Conservation (phyloP, 805 yeast species). For the Clavispora phyllophila region DNA sequence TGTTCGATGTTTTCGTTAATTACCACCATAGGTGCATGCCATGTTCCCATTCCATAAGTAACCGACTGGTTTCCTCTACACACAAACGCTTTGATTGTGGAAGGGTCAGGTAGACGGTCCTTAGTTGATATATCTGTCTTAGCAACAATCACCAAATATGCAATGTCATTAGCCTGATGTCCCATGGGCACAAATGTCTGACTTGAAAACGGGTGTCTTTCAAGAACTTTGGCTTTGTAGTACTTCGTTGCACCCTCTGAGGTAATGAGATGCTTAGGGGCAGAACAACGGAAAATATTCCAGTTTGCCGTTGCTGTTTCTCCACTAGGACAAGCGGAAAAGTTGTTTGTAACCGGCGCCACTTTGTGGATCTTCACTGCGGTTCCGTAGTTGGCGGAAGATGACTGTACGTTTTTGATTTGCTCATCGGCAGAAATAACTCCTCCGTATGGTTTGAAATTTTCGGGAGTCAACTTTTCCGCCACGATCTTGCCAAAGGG, state of each 20-base stretch:
- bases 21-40: conserved; percentile 98
- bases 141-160: conserved; percentile 82
- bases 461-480: conserved; percentile 56
- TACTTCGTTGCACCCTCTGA: conserved; percentile 4
- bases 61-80: conserved; percentile 84
- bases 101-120: conserved; percentile 55
- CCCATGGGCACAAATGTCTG: conserved; percentile 96
- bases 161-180: conserved; percentile 37
- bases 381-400: conserved; percentile 88
- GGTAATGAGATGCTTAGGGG: conserved; percentile 58
- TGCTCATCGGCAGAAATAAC: conserved; percentile 78
- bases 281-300: conserved; percentile 79
- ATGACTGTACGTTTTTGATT: conserved; percentile 37
- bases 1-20: conserved; percentile 48
- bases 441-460: conserved; percentile 67
- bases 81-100: conserved; percentile 57
- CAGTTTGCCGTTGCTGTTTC: conserved; percentile 56
- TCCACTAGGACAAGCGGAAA: conserved; percentile 42
- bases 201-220: conserved; percentile 83
- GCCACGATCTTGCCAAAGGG: conserved; percentile 35
- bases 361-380: conserved; percentile 75
- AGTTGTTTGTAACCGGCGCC: conserved; percentile 59
- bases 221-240: conserved; percentile 66
- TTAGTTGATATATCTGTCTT: conserved; percentile 33
- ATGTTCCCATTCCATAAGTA: conserved; percentile 76